Percentiles rank a stretch among this genome's conserved stretches.
Conservation (phyloP, 2,329 filamentous ascomycete genomes). For the Epichloe coenophiala region DNA sequence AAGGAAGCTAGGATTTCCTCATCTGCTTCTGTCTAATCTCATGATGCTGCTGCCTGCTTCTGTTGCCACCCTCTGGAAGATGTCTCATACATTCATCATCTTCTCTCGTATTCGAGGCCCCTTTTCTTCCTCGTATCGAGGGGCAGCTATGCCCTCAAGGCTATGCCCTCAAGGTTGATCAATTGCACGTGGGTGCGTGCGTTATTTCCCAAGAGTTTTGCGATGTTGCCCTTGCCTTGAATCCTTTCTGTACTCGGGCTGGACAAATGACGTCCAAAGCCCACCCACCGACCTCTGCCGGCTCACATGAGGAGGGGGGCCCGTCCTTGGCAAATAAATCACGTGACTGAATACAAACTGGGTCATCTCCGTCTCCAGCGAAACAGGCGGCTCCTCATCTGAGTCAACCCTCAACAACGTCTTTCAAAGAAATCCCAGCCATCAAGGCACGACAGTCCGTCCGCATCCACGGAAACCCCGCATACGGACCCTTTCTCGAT, state of each 20-base stretch:
- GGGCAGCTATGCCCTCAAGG: background rate
- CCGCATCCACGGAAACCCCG: slow-evolving; percentile 10
- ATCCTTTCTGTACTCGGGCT: no score
- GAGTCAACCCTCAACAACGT: background rate
- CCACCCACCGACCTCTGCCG: background rate
- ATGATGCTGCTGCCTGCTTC: background rate
- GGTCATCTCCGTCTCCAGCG: background rate
- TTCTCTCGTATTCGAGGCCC: background rate
- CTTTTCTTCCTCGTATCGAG: background rate
- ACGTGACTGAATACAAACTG: background rate
- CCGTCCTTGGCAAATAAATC: background rate
- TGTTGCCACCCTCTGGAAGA: background rate
- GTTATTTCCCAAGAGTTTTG: background rate
- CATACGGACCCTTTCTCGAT: background rate
- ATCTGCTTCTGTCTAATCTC: background rate
- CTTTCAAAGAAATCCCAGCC: slow-evolving; percentile 7
- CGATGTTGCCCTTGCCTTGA: background rate
- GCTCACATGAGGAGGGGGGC: no score
- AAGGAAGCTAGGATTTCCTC: background rate
- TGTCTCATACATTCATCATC: background rate
- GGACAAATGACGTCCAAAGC: background rate
- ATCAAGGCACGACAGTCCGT: slow-evolving; percentile 15
- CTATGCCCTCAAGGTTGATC: background rate
- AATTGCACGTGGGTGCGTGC: background rate
- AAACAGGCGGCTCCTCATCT: background rate